Percentiles rank a stretch among this genome's conserved stretches.
Evolutionary conservation across 768 basidiomycete species (phyloP).

Genomic region (Naganishia onofrii): DNA sequence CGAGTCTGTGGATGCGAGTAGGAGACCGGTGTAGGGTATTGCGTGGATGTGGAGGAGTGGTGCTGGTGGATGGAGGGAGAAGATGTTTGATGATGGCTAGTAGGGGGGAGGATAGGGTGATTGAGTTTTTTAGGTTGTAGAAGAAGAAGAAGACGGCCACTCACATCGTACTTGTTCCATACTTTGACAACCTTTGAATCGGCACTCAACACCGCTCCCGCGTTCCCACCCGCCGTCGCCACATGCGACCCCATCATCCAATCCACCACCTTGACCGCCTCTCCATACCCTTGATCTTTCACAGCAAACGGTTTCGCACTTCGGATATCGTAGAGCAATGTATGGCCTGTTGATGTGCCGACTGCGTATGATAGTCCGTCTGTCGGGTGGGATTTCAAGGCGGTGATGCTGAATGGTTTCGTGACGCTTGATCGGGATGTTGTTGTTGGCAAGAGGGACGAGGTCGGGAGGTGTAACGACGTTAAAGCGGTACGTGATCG

Average conservation of each 20-base stretch:
- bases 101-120: background rate
- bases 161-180: constrained; percentile 72
- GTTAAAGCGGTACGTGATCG: constrained; percentile 66
- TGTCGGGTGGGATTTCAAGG: constrained; percentile 69
- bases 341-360: constrained; percentile 92
- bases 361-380: constrained; percentile 93
- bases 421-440: background rate
- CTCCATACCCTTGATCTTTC: constrained; percentile 96
- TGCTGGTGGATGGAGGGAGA: constrained; percentile 82
- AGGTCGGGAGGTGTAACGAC: constrained; percentile 44
- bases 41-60: constrained; percentile 91
- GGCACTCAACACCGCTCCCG: constrained; percentile 82
- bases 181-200: constrained; percentile 97
- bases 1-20: constrained; percentile 94
- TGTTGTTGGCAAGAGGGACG: constrained; percentile 40
- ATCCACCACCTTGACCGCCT: constrained; percentile 74
- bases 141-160: constrained; percentile 40
- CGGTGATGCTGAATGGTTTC: constrained; percentile 65
- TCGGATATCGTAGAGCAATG: constrained; percentile 89
- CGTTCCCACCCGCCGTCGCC: constrained; percentile 62
- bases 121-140: constrained; percentile 13
- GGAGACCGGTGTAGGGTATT: constrained; percentile 78
- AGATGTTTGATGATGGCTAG: constrained; percentile 72
- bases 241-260: constrained; percentile 73
- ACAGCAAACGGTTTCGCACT: constrained; percentile 74